A percentile compares a stretch with the other conserved stretches of the same genome.
Conservation (phyloP, 176 grass and related monocot genomes). For the Oryza brachyantha region DNA sequence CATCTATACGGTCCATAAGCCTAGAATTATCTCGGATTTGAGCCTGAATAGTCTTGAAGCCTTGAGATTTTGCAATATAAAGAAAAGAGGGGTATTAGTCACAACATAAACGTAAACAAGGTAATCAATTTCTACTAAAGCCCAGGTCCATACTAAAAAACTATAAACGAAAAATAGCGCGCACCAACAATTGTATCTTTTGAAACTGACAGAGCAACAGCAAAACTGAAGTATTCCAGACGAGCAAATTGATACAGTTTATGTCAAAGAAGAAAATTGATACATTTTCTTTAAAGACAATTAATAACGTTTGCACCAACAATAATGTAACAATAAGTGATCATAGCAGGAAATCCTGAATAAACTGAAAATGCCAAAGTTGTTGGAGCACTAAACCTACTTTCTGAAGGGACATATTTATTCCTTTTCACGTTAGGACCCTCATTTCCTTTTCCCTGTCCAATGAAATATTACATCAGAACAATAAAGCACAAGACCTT, state of each 20-base stretch:
- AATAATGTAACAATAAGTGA: neutral
- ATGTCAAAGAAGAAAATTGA: too few species aligned
- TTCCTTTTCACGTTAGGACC: neutral
- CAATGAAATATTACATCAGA: neutral
- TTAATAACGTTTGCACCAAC: neutral
- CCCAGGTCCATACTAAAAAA: neutral
- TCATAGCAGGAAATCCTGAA: neutral
- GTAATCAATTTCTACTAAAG: neutral
- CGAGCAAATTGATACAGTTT: neutral
- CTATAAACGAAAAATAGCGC: neutral
- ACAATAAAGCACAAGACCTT: neutral
- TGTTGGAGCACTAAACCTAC: neutral
- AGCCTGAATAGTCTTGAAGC: slow-evolving; percentile 17
- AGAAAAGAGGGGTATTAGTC: neutral
- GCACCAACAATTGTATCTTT: neutral
- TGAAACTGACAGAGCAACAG: neutral
- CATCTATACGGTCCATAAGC: slow-evolving; percentile 21
- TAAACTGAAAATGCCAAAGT: neutral
- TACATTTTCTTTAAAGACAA: too few species aligned
- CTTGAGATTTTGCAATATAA: neutral
- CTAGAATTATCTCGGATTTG: neutral
- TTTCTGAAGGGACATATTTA: slow-evolving; percentile 16
- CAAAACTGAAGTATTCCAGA: neutral
- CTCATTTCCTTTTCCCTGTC: slow-evolving; percentile 15
- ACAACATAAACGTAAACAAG: neutral